phyloP scores from a whole-genome alignment of 805 yeast species.

The Yarrowia sp. region DNA sequence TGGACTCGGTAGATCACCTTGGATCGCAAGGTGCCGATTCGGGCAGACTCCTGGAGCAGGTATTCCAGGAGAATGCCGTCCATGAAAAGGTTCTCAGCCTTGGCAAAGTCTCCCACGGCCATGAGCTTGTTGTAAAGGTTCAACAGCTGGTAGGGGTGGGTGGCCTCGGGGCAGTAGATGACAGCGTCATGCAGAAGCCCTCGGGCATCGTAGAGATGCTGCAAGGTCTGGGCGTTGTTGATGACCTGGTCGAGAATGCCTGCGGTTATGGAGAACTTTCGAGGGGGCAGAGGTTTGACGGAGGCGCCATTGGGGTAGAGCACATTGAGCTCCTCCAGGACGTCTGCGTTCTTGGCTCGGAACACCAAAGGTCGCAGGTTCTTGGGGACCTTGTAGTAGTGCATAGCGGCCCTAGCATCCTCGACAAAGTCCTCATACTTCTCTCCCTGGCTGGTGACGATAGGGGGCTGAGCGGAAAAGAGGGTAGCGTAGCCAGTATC shows the following conservation, averaged over 20 bases:
- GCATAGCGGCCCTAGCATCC: not conserved
- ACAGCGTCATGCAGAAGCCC: conserved; percentile 3
- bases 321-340: conserved; percentile 32
- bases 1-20: conserved; percentile 13
- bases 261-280: conserved; percentile 1
- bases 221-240: not conserved
- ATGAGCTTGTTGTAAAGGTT: conserved; percentile 10
- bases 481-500: conserved; percentile 11
- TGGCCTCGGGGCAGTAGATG: conserved; percentile 20
- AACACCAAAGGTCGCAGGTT: conserved; percentile 32
- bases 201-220: conserved; percentile 4
- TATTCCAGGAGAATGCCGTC: not conserved
- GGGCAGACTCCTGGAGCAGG: conserved; percentile 20
- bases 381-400: conserved; percentile 38
- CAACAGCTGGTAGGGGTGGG: conserved; percentile 24
- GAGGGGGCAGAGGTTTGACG: conserved; percentile 19
- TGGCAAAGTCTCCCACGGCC: conserved; percentile 3
- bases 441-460: not conserved
- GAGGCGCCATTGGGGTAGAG: conserved; percentile 20
- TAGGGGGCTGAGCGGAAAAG: not conserved
- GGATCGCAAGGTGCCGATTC: conserved; percentile 22
- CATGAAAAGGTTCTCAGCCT: conserved; percentile 10
- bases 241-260: not conserved
- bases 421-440: conserved; percentile 1
- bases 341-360: conserved; percentile 27